These are phyloP conservation scores for Annulohypoxylon truncatum DNA, from an alignment of 2,329 filamentous ascomycete species.

Conservation along the genomic window DNA sequence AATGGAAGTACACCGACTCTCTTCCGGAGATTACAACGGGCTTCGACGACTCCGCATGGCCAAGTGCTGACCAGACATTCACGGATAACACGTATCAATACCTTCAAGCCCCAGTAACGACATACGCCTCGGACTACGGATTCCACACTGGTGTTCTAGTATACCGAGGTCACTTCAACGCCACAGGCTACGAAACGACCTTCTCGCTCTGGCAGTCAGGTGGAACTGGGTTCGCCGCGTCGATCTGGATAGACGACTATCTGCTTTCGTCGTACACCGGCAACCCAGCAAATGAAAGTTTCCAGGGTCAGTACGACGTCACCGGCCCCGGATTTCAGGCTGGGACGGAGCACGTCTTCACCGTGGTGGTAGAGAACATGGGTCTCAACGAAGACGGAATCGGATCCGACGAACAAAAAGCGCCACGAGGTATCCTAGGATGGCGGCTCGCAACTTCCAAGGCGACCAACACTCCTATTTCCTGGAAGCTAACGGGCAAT, in stretches of 20 bases:
- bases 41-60: conserved; percentile 79
- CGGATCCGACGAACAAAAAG: conserved; percentile 71
- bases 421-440: conserved; percentile 71
- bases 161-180: conserved; percentile 76
- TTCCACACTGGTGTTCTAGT: conserved; percentile 76
- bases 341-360: conserved; percentile 70
- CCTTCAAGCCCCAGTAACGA: conserved; percentile 69
- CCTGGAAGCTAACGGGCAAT: conserved; percentile 77
- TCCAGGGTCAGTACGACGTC: conserved; percentile 54
- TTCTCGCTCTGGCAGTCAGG: conserved; percentile 72
- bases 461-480: conserved; percentile 49
- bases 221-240: conserved; percentile 73
- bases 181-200: conserved; percentile 68
- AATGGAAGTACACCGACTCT: conserved; percentile 77
- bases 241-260: conserved; percentile 77
- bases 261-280: conserved; percentile 60
- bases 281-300: conserved; percentile 33
- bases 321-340: conserved; percentile 63
- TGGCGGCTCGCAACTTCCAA: conserved; percentile 59
- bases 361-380: conserved; percentile 78
- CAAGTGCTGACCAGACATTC: conserved; percentile 63
- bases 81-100: conserved; percentile 71
- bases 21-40: conserved; percentile 73
- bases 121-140: conserved; percentile 79
- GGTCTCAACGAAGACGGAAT: conserved; percentile 72